phyloP scores from a whole-genome alignment of 78 protist species.

The Mastigamoeba balamuthi region DNA sequence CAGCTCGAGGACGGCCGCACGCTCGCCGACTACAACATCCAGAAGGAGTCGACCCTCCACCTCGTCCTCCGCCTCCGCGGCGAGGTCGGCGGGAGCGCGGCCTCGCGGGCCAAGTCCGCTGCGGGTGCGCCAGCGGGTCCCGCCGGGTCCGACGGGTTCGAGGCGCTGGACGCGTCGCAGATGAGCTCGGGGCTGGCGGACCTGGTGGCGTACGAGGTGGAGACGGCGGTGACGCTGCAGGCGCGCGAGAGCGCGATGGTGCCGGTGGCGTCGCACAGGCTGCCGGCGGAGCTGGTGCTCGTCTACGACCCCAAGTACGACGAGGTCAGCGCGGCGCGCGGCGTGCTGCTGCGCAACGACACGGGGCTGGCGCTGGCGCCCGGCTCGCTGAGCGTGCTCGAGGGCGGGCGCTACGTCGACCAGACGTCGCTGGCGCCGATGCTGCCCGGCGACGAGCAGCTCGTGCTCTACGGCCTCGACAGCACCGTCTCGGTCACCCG shows the following conservation, averaged over 20 bases:
- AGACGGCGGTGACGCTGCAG: background rate
- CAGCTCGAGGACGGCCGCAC: constrained; percentile 97
- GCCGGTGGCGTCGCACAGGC: background rate
- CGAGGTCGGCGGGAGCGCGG: constrained; percentile 95
- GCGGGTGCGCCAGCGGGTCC: constrained; percentile 68
- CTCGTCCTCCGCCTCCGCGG: constrained; percentile 92
- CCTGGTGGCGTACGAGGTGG: background rate
- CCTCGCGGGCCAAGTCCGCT: constrained; percentile 68
- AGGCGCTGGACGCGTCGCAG: constrained; percentile 34
- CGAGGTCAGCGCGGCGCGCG: background rate
- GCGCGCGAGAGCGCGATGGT: background rate
- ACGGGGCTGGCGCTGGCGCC: background rate
- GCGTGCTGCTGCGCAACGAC: background rate
- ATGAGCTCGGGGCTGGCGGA: background rate
- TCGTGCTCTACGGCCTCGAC: background rate
- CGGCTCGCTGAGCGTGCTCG: background rate
- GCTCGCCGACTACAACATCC: constrained; percentile 95
- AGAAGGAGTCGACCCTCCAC: constrained; percentile 94
- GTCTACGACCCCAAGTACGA: background rate
- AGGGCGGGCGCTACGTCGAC: background rate
- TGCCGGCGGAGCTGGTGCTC: background rate
- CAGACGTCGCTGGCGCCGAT: background rate
- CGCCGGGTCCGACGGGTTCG: constrained; percentile 60
- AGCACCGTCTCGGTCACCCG: background rate
- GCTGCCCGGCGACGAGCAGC: background rate